Conservation (phyloP, 163 green algal species). For the Scenedesmus sp. region DNA sequence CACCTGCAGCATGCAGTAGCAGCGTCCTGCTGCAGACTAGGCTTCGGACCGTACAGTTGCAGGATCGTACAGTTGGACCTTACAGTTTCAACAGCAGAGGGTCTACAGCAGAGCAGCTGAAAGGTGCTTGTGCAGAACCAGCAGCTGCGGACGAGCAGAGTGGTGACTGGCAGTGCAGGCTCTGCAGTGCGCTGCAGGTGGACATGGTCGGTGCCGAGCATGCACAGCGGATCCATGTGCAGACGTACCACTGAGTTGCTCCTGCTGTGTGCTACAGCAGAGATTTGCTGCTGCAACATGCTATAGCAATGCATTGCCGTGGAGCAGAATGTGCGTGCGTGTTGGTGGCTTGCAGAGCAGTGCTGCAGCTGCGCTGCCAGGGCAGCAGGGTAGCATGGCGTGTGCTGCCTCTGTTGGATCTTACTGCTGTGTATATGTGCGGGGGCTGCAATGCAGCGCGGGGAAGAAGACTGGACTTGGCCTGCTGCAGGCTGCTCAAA, state of each 20-base stretch:
- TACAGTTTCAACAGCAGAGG: not conserved
- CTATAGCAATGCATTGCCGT: not conserved
- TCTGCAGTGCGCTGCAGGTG: too few relatives aligned
- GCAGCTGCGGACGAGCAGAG: not conserved
- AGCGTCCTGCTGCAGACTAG: not conserved
- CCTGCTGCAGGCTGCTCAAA: too few relatives aligned
- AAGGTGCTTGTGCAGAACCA: not conserved
- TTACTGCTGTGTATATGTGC: too few relatives aligned
- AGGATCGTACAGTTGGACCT: too few relatives aligned
- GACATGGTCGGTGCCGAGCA: too few relatives aligned
- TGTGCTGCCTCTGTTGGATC: too few relatives aligned
- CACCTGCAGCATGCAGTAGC: slow-evolving; percentile 49
- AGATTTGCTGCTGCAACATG: not conserved
- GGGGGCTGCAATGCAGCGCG: too few relatives aligned
- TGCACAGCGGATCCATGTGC: not conserved
- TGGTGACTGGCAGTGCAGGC: not conserved
- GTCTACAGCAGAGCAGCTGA: too few relatives aligned
- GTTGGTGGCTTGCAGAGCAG: not conserved
- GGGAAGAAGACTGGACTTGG: too few relatives aligned
- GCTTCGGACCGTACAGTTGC: too few relatives aligned
- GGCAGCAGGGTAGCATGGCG: not conserved
- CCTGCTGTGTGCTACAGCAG: not conserved
- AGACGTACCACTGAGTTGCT: not conserved
- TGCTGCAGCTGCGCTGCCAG: not conserved
- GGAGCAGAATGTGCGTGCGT: not conserved